Evolutionary conservation across 2,329 filamentous ascomycete species (phyloP).

Genomic region (Nothopassalora personata): DNA sequence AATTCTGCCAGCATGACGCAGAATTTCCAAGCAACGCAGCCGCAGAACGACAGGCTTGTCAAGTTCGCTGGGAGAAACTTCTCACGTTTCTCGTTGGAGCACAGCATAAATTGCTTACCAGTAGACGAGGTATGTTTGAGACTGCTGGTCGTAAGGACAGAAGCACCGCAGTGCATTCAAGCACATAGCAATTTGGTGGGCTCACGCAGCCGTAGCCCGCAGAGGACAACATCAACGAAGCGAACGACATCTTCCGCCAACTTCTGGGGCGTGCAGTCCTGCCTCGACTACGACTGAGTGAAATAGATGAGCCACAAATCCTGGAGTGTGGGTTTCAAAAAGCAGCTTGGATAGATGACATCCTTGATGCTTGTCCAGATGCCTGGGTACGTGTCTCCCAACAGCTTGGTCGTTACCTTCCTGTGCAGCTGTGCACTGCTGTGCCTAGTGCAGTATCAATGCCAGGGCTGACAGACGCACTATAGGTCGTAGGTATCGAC

Average conservation of each 20-base stretch:
- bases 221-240: conserved; percentile 26
- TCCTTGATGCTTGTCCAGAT: conserved; percentile 30
- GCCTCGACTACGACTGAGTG: conserved; percentile 18
- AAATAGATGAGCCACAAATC: conserved; percentile 22
- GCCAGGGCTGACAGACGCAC: neutral
- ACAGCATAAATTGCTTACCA: conserved; percentile 29
- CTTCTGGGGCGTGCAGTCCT: conserved; percentile 24
- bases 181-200: neutral
- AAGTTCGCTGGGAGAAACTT: conserved; percentile 23
- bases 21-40: conserved; percentile 18
- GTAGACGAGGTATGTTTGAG: conserved; percentile 32
- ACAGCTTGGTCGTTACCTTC: neutral
- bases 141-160: neutral
- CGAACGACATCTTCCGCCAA: conserved; percentile 26
- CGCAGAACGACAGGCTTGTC: conserved; percentile 20
- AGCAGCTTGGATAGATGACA: conserved; percentile 31
- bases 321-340: conserved; percentile 33
- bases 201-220: conserved; percentile 22
- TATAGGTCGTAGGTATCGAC: conserved; percentile 31
- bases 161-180: neutral
- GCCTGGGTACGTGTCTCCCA: conserved; percentile 5
- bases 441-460: neutral
- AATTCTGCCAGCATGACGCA: conserved; percentile 2
- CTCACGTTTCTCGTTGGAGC: conserved; percentile 22
- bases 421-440: neutral